phyloP scores from a whole-genome alignment of 176 grass and related monocot species.

The Musa itinerans region DNA sequence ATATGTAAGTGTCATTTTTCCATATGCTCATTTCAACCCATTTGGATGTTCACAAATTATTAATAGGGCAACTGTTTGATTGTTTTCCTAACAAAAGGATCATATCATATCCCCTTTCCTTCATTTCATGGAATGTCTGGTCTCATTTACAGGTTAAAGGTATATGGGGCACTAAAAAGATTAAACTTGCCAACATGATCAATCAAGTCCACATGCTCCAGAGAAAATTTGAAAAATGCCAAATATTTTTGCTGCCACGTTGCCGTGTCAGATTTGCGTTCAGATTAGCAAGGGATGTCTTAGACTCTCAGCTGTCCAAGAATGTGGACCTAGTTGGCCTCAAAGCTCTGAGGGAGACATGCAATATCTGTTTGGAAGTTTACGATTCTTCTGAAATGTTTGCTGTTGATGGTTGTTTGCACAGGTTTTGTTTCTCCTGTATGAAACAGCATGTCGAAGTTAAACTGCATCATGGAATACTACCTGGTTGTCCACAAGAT shows the following conservation, averaged over 20 bases:
- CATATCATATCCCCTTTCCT: neutral
- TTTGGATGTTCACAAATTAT: too few relatives aligned
- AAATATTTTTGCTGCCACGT: constrained; percentile 29
- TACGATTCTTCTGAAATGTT: constrained; percentile 54
- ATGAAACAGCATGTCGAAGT: constrained; percentile 73
- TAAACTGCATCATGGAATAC: constrained; percentile 47
- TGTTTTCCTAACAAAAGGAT: neutral
- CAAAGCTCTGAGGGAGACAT: constrained; percentile 48
- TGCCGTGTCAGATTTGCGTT: constrained; percentile 29
- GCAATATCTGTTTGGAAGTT: constrained; percentile 69
- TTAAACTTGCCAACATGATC: constrained; percentile 37
- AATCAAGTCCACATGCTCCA: constrained; percentile 28
- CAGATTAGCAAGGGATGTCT: constrained; percentile 54
- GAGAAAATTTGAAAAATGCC: constrained; percentile 47
- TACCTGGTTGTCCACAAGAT: constrained; percentile 62
- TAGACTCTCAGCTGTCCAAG: constrained; percentile 47
- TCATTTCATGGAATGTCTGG: neutral
- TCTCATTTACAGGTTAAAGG: constrained; percentile 36
- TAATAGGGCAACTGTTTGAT: neutral
- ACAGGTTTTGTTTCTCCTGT: constrained; percentile 76
- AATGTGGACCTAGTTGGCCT: constrained; percentile 9
- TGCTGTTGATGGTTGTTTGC: constrained; percentile 36
- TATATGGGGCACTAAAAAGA: constrained; percentile 28
- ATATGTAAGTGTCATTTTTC: too few relatives aligned
- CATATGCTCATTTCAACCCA: neutral